phyloP scores from a whole-genome alignment of 1,284 basidiomycete species.

The Ganoderma sp. region DNA sequence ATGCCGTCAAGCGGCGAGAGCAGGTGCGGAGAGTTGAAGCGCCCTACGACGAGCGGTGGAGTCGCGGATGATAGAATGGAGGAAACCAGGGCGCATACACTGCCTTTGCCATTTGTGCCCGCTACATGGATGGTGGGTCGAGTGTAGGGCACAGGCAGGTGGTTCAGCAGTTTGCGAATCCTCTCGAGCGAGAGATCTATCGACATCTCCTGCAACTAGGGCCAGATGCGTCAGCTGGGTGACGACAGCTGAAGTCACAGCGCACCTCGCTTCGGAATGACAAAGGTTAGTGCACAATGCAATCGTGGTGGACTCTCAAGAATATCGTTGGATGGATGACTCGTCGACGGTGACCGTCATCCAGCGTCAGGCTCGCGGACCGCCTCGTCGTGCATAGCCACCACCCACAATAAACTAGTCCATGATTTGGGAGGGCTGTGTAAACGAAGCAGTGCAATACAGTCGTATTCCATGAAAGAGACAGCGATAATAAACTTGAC shows the following conservation, averaged over 20 bases:
- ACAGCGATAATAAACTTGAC: neutral
- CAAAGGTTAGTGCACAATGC: neutral
- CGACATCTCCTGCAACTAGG: constrained; percentile 49
- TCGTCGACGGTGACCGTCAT: neutral
- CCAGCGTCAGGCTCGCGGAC: neutral
- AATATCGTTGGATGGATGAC: neutral
- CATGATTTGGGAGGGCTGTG: neutral
- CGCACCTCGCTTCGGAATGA: neutral
- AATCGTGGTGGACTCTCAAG: neutral
- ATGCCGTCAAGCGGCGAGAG: constrained; percentile 83
- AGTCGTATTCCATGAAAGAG: too few relatives aligned
- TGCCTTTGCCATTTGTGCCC: constrained; percentile 98
- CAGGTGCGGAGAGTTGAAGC: constrained; percentile 95
- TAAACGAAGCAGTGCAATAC: neutral
- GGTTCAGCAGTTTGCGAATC: constrained; percentile 61
- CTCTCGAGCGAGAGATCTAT: constrained; percentile 84
- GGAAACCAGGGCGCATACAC: constrained; percentile 83
- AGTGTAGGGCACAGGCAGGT: constrained; percentile 64
- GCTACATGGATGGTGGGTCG: constrained; percentile 92
- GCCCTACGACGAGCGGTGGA: constrained; percentile 73
- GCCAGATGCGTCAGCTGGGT: neutral
- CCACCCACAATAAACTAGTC: neutral
- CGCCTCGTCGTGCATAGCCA: neutral
- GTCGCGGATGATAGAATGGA: constrained; percentile 63
- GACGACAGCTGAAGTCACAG: neutral